Evolutionary conservation across 768 basidiomycete genomes (phyloP), one percentile per base, ranked within the genome.

Genomic region (Imleria badia): DNA sequence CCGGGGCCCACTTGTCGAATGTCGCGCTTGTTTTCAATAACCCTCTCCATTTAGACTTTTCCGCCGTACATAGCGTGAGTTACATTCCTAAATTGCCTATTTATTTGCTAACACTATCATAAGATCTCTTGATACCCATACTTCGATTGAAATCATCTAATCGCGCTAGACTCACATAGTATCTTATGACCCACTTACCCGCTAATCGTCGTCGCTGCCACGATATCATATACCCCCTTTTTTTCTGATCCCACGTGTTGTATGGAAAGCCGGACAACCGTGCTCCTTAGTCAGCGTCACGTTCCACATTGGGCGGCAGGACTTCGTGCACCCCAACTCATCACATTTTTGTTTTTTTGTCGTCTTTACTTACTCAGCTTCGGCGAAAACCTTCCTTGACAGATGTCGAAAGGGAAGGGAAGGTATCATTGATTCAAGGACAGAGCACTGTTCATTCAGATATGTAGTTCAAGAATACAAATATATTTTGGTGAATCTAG

Each of bases 51-150:
- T 26, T 8, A n/a, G 14, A 41, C 14, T 9, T 40, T 19, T 49
- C 38, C 34, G 5, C 22, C n/a, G 30, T 50, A 29, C 9, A 60
- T 48, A 42, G 29, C 4, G 49, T 61, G 35, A 58, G 59, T 44
- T n/a, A 7, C 15, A 20, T 19, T 34, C n/a, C 15, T 35, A 13
- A 9, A 42, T 36, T n/a, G 15, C 6, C 14, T 7, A 14, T 7
- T 17, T 8, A 5, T 38, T 22, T 19, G 34, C 52, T 56, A 33
- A 59, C 13, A 31, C 3, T 3, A 11, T 6, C 26, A 11, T 47
- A 6, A 63, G 63, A 47, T 56, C 41, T 9, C 19, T 23, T 19
- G 22, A 50, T 45, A 26, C 23, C 11, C 36, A 23, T 36, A 53
- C 19, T 23, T n/a, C 3, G n/a, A 30, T 35, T 29, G 6, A 29